Percentiles rank a stretch among this genome's conserved stretches.
Evolutionary conservation across 108 stramenopile species (phyloP).

Genomic region (Heterococcus sp.): DNA sequence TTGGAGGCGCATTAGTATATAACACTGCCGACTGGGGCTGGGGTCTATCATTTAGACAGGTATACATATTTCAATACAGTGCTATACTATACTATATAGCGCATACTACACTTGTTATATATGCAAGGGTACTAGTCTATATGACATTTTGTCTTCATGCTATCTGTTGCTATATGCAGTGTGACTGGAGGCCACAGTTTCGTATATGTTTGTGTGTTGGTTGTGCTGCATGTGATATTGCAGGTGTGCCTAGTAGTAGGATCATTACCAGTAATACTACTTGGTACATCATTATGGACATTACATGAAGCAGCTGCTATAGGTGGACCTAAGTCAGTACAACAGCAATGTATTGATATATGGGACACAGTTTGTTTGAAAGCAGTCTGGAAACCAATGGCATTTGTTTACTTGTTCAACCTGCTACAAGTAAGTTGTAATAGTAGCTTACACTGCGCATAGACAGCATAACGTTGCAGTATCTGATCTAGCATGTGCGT

Average conservation of each 20-base stretch:
- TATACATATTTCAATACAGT: too few relatives aligned
- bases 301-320: constrained; percentile 6
- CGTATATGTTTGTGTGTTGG: too few relatives aligned
- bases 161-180: too few relatives aligned
- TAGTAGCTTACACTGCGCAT: too few relatives aligned
- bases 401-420: constrained; percentile 61
- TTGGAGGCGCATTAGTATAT: constrained; percentile 58
- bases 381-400: constrained; percentile 62
- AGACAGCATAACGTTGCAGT: too few relatives aligned
- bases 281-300: constrained; percentile 4
- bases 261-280: constrained; percentile 4
- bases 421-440: constrained; percentile 42
- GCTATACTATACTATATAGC: too few relatives aligned
- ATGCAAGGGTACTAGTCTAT: too few relatives aligned
- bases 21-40: constrained; percentile 60
- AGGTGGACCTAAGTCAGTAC: not conserved
- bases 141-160: too few relatives aligned
- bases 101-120: too few relatives aligned
- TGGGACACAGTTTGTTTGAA: constrained; percentile 62
- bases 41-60: constrained; percentile 58
- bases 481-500: too few relatives aligned
- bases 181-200: too few relatives aligned
- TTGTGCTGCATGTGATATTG: too few relatives aligned
- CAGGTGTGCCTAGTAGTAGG: constrained; percentile 29
- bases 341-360: constrained; percentile 36